phyloP scores from a whole-genome alignment of 2,329 filamentous ascomycete species.

The Sporothrix mexicana region DNA sequence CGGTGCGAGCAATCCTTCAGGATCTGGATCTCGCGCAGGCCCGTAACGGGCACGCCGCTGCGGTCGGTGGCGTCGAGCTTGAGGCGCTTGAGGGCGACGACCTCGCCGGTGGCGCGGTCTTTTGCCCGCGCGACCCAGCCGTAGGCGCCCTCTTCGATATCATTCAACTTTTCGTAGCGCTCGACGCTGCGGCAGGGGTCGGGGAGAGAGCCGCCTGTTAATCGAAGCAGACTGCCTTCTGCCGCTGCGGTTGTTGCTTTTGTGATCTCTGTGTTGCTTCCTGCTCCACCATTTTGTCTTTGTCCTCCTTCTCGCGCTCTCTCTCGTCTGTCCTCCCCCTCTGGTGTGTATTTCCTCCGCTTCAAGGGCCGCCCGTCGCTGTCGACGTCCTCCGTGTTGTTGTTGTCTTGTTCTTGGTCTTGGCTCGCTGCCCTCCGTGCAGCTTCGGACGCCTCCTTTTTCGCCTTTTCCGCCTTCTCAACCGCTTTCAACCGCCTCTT shows the following conservation, averaged over 20 bases:
- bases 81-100: slow-evolving; percentile 91
- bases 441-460: slow-evolving; percentile 38
- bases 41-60: slow-evolving; percentile 84
- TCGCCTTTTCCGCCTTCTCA: slow-evolving; percentile 45
- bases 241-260: slow-evolving; percentile 28
- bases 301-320: slow-evolving; percentile 40
- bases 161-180: slow-evolving; percentile 89
- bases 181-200: slow-evolving; percentile 74
- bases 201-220: slow-evolving; percentile 71
- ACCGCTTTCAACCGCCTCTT: slow-evolving; percentile 81
- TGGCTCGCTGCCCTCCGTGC: slow-evolving; percentile 29
- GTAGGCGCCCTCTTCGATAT: slow-evolving; percentile 97
- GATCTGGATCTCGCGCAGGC: slow-evolving; percentile 91
- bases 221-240: slow-evolving; percentile 68
- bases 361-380: slow-evolving; percentile 60
- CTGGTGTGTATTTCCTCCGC: slow-evolving; percentile 64
- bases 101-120: slow-evolving; percentile 72
- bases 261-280: not conserved
- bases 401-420: slow-evolving; percentile 38
- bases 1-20: slow-evolving; percentile 78
- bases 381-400: slow-evolving; percentile 43
- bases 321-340: slow-evolving; percentile 43
- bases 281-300: not conserved
- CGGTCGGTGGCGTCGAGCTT: slow-evolving; percentile 83
- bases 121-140: slow-evolving; percentile 89